Evolutionary conservation across 1,139 yeast genomes (phyloP).

Genomic region (Kurtzmaniella natalensis): DNA sequence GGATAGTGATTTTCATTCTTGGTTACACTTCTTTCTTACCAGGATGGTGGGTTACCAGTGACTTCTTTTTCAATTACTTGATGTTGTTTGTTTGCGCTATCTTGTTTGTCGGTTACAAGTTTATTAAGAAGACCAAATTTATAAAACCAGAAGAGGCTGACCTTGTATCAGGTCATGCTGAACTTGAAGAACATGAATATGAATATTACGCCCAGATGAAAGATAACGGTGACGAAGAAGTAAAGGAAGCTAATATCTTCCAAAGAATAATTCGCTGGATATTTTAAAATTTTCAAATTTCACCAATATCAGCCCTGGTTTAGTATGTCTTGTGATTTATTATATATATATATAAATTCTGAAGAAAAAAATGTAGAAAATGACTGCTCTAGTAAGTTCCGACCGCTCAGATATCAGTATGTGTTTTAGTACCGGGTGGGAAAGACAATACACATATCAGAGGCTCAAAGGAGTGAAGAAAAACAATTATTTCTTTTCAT

Average conservation of each 20-base stretch:
- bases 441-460: too few relatives aligned
- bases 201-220: slow-evolving; percentile 30
- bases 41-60: slow-evolving; percentile 22
- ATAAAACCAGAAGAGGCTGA: slow-evolving; percentile 30
- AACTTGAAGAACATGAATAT: slow-evolving; percentile 41
- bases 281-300: too few relatives aligned
- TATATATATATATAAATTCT: too few relatives aligned
- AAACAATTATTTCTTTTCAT: too few relatives aligned
- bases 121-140: slow-evolving; percentile 27
- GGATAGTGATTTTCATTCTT: slow-evolving; percentile 33
- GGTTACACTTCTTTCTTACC: slow-evolving; percentile 40
- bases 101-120: slow-evolving; percentile 32
- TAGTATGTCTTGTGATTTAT: too few relatives aligned
- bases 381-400: too few relatives aligned
- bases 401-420: too few relatives aligned
- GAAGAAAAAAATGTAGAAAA: too few relatives aligned
- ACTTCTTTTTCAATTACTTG: slow-evolving; percentile 39
- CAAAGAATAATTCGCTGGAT: slow-evolving; percentile 9
- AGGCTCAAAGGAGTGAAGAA: too few relatives aligned
- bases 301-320: too few relatives aligned
- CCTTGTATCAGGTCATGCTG: slow-evolving; percentile 32
- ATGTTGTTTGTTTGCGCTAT: slow-evolving; percentile 32
- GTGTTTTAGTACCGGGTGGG: too few relatives aligned
- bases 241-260: slow-evolving; percentile 6
- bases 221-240: slow-evolving; percentile 7